Evolutionary conservation across 2,329 filamentous ascomycete species (phyloP).

Genomic region (Hirsutella rhossiliensis): DNA sequence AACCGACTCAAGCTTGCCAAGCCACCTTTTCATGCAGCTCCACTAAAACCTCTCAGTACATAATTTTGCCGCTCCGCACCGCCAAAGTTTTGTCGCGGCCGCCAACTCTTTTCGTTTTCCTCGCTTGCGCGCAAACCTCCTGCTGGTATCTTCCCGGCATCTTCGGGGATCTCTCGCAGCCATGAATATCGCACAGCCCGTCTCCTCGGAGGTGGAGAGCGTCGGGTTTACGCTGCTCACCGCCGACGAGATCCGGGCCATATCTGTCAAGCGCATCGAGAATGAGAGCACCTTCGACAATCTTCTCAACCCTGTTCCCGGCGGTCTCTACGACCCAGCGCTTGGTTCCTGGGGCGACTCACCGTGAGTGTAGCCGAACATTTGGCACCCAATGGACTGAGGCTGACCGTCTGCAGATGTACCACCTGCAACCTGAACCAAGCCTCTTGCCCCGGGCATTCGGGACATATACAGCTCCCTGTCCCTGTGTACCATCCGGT

Average conservation of each 20-base stretch:
- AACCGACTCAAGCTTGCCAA: too few species aligned
- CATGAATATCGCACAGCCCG: slow-evolving; percentile 69
- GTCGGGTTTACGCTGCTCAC: slow-evolving; percentile 86
- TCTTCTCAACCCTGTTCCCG: slow-evolving; percentile 76
- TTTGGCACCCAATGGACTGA: slow-evolving; percentile 2
- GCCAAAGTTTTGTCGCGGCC: slow-evolving; percentile 28
- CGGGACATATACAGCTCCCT: slow-evolving; percentile 89
- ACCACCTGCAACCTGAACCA: slow-evolving; percentile 81
- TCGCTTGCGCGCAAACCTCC: not conserved
- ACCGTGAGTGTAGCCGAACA: slow-evolving; percentile 40
- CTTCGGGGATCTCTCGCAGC: not conserved
- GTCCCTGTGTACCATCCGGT: slow-evolving; percentile 92
- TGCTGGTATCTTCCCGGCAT: not conserved
- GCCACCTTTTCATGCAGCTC: too few species aligned
- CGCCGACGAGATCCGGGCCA: slow-evolving; percentile 67
- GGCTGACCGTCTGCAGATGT: slow-evolving; percentile 45
- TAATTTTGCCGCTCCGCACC: slow-evolving; percentile 31
- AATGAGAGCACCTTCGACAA: slow-evolving; percentile 92
- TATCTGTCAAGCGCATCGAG: slow-evolving; percentile 90
- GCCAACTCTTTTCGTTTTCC: too few species aligned
- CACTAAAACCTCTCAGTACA: too few species aligned
- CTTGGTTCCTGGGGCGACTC: slow-evolving; percentile 83
- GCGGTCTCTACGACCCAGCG: slow-evolving; percentile 85
- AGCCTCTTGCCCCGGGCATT: slow-evolving; percentile 78
- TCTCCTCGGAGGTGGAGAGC: slow-evolving; percentile 70